Base-by-base conservation (phyloP, 352 stramenopile species). In the Phytophthora brassicae region DNA sequence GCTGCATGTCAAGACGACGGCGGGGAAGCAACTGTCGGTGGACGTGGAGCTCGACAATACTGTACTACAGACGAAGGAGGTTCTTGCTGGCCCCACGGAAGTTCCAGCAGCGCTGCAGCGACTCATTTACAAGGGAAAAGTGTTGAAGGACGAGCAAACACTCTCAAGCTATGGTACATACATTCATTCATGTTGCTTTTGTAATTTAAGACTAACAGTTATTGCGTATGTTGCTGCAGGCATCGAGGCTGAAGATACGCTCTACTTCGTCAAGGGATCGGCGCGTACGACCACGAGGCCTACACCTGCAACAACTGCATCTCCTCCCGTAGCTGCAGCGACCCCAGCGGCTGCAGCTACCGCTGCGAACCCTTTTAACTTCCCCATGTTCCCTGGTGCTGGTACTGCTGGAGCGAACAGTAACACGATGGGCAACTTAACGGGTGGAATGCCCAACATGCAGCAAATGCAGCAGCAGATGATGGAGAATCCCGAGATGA, bases 61-160 rank as follows among this genome's bases (percentile, higher is more conserved):
- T 3, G 86, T 97, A 14, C 67, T 77, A 24, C 73, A 84, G 44
- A 91, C 88, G 69, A 97, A 97, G 66, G 60, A 84, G 47, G 72
- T 71, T 50, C 88, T 97, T 26, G 81, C 84, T 54, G 64, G 60
- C 6, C 60, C 68, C 48, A 92, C 88, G 23, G 78, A 89, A 35
- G 86, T 96, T 14, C 69, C 86, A 0, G 71, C 74, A n/a, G 57
- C 74, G 43, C 84, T 92, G 54, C 89, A 97, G 69, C 84, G 89
- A 4, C 79, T 96, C 52, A 96, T 96, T 54, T 90, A 89, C 72
- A 94, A 95, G 66, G 89, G 89, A 51, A 97, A 95, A 66, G 84
- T 97, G 54, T 82, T 97, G 52, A 94, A 96, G 66, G 88, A 97
- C 66, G 88, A 96, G 13, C 69, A 81, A 38, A 94, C 86, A 19